Percentiles rank a stretch among this genome's conserved stretches.
Conservation (phyloP, 208 protist species). For the Wallacemonas sp. region DNA sequence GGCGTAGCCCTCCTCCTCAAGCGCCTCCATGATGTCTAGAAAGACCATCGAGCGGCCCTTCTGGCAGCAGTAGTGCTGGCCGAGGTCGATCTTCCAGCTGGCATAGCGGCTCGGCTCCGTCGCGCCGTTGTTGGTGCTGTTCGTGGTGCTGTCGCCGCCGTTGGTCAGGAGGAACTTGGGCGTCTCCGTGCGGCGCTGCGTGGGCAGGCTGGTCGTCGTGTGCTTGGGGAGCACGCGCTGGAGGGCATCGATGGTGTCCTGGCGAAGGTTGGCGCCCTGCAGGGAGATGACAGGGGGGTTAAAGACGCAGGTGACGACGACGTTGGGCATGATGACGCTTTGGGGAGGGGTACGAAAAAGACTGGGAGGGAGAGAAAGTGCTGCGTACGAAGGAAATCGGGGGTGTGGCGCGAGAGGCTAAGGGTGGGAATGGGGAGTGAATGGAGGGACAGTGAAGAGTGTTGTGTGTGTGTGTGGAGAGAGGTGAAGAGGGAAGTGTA, state of each 20-base stretch:
- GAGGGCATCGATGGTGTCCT: conserved; percentile 78
- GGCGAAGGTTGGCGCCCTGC: conserved; percentile 66
- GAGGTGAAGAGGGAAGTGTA: too few relatives aligned
- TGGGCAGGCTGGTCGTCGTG: conserved; percentile 59
- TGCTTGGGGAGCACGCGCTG: conserved; percentile 61
- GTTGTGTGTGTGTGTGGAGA: too few relatives aligned
- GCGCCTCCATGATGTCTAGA: conserved; percentile 56
- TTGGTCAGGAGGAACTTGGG: conserved; percentile 50
- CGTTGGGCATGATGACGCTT: conserved; percentile 67
- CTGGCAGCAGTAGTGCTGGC: conserved; percentile 86
- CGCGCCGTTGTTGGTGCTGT: neutral
- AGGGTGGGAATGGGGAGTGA: neutral
- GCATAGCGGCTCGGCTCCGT: conserved; percentile 38
- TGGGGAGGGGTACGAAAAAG: conserved; percentile 5
- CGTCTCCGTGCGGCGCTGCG: conserved; percentile 35
- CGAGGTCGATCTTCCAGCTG: conserved; percentile 64
- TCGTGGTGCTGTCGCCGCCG: conserved; percentile 16
- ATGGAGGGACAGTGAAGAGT: too few relatives aligned
- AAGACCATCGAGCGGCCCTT: conserved; percentile 65
- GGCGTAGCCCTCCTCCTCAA: conserved; percentile 77
- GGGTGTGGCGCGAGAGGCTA: neutral
- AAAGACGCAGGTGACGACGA: conserved; percentile 80
- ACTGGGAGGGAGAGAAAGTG: neutral
- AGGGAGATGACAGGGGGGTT: conserved; percentile 76
- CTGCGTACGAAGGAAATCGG: conserved; percentile 2